A percentile compares a stretch with the other conserved stretches of the same genome.
phyloP scores from a whole-genome alignment of 768 basidiomycete genomes.

The Dioszegia aurantiaca region DNA sequence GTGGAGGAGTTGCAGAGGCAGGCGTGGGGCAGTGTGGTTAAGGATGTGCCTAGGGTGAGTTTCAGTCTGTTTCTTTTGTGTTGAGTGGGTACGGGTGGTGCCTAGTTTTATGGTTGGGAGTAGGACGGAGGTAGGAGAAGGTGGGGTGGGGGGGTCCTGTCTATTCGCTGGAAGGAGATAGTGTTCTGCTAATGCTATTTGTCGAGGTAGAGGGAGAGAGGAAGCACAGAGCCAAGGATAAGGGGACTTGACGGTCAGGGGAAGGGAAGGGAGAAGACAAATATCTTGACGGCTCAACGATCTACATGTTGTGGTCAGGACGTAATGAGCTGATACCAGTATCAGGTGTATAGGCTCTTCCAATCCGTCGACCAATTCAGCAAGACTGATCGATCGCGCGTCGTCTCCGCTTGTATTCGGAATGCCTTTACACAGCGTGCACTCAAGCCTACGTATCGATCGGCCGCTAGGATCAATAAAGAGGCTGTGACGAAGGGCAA shows the following conservation, averaged over 20 bases:
- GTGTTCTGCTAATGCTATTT: no score
- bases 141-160: no score
- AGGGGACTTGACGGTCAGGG: no score
- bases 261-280: no score
- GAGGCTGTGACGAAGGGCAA: constrained; percentile 38
- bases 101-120: not conserved
- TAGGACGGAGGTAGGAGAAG: no score
- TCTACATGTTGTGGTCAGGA: no score
- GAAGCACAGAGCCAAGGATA: no score
- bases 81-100: not conserved
- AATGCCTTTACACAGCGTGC: constrained; percentile 30
- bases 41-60: constrained; percentile 43
- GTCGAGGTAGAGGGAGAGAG: no score
- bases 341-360: constrained; percentile 38
- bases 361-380: constrained; percentile 33
- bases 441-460: constrained; percentile 29
- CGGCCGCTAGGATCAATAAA: constrained; percentile 32
- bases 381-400: constrained; percentile 24
- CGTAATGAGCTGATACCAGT: not conserved
- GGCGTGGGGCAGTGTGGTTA: constrained; percentile 35
- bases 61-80: not conserved
- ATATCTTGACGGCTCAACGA: no score
- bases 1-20: constrained; percentile 41
- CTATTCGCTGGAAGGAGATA: no score
- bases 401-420: constrained; percentile 29